Percentiles rank a stretch among this genome's conserved stretches.
These are phyloP conservation scores for Oryza australiensis DNA, from an alignment of 176 grass and related monocot genomes.

Conservation along the genomic window DNA sequence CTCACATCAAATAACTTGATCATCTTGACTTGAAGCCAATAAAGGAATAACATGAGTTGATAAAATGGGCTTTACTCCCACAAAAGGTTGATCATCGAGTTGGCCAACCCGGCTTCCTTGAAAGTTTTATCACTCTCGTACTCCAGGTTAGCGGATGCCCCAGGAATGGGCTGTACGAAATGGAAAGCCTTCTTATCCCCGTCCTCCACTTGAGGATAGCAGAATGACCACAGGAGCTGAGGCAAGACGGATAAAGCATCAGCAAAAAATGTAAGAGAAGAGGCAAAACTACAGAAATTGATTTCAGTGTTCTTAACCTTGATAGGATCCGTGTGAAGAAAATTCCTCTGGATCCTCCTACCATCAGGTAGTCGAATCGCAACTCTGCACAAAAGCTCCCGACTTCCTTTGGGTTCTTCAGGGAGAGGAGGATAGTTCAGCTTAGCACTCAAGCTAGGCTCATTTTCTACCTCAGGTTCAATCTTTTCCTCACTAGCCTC, in stretches of 20 bases:
- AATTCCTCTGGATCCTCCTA: slow-evolving; percentile 75
- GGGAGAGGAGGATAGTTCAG: slow-evolving; percentile 68
- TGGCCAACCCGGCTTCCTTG: slow-evolving; percentile 68
- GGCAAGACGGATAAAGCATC: background rate
- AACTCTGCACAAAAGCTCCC: slow-evolving; percentile 71
- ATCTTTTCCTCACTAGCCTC: slow-evolving; percentile 23
- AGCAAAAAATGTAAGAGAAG: background rate
- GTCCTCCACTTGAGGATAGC: slow-evolving; percentile 56
- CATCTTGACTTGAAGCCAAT: slow-evolving; percentile 12
- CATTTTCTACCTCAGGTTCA: slow-evolving; percentile 34
- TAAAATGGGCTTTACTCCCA: slow-evolving; percentile 54
- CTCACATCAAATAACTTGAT: background rate
- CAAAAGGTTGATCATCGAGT: slow-evolving; percentile 83
- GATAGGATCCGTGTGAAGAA: slow-evolving; percentile 63
- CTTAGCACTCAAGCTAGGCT: slow-evolving; percentile 49
- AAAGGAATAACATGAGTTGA: background rate
- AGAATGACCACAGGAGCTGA: slow-evolving; percentile 94
- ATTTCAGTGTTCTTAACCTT: slow-evolving; percentile 52
- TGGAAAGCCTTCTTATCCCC: slow-evolving; percentile 61
- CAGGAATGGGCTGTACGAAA: slow-evolving; percentile 69
- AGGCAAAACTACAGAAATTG: background rate
- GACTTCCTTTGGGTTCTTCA: slow-evolving; percentile 76
- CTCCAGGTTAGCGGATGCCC: slow-evolving; percentile 58
- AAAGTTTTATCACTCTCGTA: slow-evolving; percentile 62
- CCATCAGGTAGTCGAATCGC: slow-evolving; percentile 79